Evolutionary conservation across 2,329 filamentous ascomycete genomes (phyloP).

Genomic region (Colletotrichum gloeosporioides): DNA sequence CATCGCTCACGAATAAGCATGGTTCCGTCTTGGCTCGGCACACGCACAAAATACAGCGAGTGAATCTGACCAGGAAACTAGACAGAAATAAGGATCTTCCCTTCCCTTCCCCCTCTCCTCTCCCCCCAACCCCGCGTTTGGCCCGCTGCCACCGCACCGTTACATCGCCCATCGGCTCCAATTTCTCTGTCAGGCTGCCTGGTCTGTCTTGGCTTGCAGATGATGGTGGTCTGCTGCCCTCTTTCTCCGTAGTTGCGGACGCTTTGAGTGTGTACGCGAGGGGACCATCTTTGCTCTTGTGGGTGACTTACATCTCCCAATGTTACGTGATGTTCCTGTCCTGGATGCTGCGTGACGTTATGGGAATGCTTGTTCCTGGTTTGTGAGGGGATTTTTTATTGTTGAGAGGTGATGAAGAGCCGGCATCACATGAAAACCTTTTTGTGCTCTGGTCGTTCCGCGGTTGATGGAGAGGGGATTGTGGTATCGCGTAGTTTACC

Average conservation of each 20-base stretch:
- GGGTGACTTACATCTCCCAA: neutral
- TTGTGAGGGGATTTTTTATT: neutral
- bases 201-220: neutral
- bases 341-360: neutral
- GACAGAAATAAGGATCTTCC: neutral
- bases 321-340: neutral
- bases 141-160: neutral
- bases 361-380: neutral
- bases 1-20: too few species aligned
- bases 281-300: neutral
- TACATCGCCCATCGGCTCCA: neutral
- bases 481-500: neutral
- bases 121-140: neutral
- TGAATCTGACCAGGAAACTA: neutral
- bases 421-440: slow-evolving; percentile 8
- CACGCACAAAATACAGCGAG: neutral
- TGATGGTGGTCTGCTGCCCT: neutral
- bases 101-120: neutral
- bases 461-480: neutral
- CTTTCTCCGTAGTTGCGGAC: neutral
- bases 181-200: neutral
- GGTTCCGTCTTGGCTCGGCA: neutral
- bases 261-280: neutral
- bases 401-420: neutral
- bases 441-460: neutral